These are phyloP conservation scores for Lanmaoa pseudosensibilis DNA, from an alignment of 768 basidiomycete genomes.

Conservation along the genomic window DNA sequence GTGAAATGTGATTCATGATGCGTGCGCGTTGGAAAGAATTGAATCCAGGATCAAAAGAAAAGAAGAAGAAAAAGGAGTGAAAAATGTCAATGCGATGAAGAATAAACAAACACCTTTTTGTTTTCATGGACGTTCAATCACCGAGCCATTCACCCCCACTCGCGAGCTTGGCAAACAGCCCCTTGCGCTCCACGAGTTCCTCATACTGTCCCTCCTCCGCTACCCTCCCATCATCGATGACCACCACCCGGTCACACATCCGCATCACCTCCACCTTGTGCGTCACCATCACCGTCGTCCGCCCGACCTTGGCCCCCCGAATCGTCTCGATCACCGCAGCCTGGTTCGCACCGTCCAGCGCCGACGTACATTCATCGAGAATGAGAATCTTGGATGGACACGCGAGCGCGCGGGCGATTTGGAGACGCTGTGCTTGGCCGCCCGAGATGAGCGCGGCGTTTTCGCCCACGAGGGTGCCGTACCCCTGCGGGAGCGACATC, in stretches of 20 bases:
- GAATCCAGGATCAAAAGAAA: not conserved
- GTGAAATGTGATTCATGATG: no score
- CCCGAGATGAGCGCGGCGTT: conserved; percentile 91
- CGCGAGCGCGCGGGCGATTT: conserved; percentile 89
- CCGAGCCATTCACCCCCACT: conserved; percentile 71
- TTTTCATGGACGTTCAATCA: conserved; percentile 14
- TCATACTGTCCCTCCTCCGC: conserved; percentile 80
- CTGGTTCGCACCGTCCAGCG: conserved; percentile 85
- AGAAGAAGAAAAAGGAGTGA: not conserved
- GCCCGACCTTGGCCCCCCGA: conserved; percentile 55
- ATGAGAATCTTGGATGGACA: conserved; percentile 72
- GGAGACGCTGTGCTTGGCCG: conserved; percentile 91
- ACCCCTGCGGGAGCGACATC: conserved; percentile 73
- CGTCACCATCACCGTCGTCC: conserved; percentile 90
- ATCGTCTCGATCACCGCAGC: conserved; percentile 79
- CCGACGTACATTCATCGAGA: conserved; percentile 94
- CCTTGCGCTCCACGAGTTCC: conserved; percentile 61
- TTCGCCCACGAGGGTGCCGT: conserved; percentile 87
- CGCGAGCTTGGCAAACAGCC: conserved; percentile 76
- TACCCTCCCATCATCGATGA: conserved; percentile 74
- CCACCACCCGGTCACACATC: conserved; percentile 87
- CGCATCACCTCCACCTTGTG: conserved; percentile 90
- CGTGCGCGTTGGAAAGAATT: not conserved
- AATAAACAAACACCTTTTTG: not conserved
- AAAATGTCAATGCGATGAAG: not conserved